Evolutionary conservation across 2,329 filamentous ascomycete species (phyloP), one percentile per base, ranked within the genome.

Genomic region (Nemania abortiva): DNA sequence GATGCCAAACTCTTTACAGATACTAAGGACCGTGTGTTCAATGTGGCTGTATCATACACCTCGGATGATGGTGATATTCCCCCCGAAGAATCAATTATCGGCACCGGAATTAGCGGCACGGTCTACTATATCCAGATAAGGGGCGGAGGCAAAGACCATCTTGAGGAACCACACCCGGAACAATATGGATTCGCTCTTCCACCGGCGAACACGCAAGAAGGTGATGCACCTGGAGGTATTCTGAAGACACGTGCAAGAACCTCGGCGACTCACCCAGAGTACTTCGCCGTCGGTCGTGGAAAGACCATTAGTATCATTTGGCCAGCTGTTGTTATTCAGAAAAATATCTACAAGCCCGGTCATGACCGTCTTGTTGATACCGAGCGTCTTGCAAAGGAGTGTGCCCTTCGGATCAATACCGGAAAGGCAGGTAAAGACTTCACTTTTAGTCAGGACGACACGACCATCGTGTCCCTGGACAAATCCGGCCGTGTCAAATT

Each of bases 361-460:
- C 87, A 89, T 73, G 89, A 90, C 74, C 88, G 89, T 52, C 84
- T 90, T 62, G 94, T 97, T 70, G 92, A 98, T 78, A 96, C 93
- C 0, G 94, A 97, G 79, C 92, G 90, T 77, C 94, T 97, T 72
- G 89, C 96, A 73, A 91, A 91, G 77, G 92, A 98, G 78, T 95
- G 93, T 77, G 92, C 92, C 57, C 85, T 98, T 73, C 97, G 95
- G 82, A 97, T 99, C 81, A 94, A 95, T 74, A 98, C 95, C 70
- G 96, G 95, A 74, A 99, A 99, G 84, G 95, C 96, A 73, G 96
- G 95, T 72, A 99, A 99, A 81, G 96, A 99, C 80, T 99, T 99
- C 79, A 92, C 91, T 55, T 99, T 99, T 82, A 98, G 95, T 81
- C 95, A 97, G 80, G 96, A 99, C 80, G 96, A 99, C 80, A 93